phyloP scores from a whole-genome alignment of 2,329 filamentous ascomycete genomes.

The Sporothrix phasma region DNA sequence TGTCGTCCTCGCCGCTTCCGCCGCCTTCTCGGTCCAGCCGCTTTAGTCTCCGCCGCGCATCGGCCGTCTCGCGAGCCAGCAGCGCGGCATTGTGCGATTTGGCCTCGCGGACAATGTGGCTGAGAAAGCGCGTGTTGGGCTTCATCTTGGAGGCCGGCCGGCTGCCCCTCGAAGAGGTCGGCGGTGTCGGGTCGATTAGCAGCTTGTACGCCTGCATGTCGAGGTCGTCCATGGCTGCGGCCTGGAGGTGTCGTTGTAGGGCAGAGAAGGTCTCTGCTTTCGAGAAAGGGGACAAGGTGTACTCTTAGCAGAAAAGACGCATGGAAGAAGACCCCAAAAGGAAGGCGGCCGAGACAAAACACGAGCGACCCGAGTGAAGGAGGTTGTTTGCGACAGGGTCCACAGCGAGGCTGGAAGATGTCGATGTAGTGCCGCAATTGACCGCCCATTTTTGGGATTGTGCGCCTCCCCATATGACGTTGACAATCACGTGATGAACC shows the following conservation, averaged over 20 bases:
- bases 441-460: background rate
- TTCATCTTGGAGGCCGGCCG: conserved; percentile 64
- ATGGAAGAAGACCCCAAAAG: background rate
- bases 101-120: conserved; percentile 78
- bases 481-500: background rate
- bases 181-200: conserved; percentile 9
- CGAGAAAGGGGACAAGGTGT: too few relatives aligned
- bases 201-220: conserved; percentile 14
- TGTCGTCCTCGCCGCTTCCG: background rate
- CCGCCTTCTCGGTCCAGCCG: conserved; percentile 32
- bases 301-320: too few relatives aligned
- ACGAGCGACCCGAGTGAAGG: background rate
- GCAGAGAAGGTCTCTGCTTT: too few relatives aligned
- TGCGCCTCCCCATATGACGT: background rate
- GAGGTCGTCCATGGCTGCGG: conserved; percentile 14
- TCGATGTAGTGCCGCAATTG: background rate
- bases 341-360: background rate
- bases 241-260: background rate
- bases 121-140: conserved; percentile 83
- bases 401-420: background rate
- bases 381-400: background rate
- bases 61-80: conserved; percentile 71
- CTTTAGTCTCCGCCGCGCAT: conserved; percentile 61
- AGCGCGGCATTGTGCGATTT: conserved; percentile 83
- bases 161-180: conserved; percentile 11